phyloP scores from a whole-genome alignment of 2,329 filamentous ascomycete species.

The Drechslerella stenobrocha region DNA sequence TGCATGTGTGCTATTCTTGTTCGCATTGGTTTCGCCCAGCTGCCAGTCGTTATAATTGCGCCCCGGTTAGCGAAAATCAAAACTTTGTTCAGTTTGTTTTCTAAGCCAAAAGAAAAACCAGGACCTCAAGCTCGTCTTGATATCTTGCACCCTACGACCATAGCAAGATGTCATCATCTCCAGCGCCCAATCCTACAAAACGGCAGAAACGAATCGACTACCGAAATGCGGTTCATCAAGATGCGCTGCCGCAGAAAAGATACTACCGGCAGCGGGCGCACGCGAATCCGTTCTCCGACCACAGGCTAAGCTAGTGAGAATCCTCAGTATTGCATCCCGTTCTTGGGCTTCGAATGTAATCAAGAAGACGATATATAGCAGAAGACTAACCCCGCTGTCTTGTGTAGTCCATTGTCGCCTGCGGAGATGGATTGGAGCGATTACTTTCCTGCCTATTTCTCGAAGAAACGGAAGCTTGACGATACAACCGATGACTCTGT shows the following conservation, averaged over 20 bases:
- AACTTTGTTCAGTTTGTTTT: too few relatives aligned
- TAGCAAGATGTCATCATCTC: slow-evolving; percentile 29
- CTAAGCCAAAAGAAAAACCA: slow-evolving; percentile 10
- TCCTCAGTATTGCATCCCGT: slow-evolving; percentile 29
- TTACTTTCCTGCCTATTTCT: slow-evolving; percentile 75
- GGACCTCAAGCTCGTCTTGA: too few relatives aligned
- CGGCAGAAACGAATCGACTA: slow-evolving; percentile 44
- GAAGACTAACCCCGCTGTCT: neutral
- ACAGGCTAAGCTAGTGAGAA: slow-evolving; percentile 80
- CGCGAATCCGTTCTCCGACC: slow-evolving; percentile 97
- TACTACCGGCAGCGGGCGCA: slow-evolving; percentile 96
- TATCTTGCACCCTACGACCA: neutral
- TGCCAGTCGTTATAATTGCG: neutral
- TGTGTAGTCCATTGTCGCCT: slow-evolving; percentile 71
- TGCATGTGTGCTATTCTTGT: too few relatives aligned
- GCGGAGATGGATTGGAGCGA: slow-evolving; percentile 87
- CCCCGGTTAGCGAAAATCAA: neutral
- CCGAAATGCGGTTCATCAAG: slow-evolving; percentile 38
- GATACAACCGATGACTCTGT: slow-evolving; percentile 52
- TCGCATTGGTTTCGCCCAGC: too few relatives aligned
- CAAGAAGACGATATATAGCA: neutral
- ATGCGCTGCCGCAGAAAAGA: slow-evolving; percentile 80
- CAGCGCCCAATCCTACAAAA: slow-evolving; percentile 29
- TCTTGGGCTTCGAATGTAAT: slow-evolving; percentile 2
- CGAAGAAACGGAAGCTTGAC: slow-evolving; percentile 54